Evolutionary conservation across 805 yeast genomes (phyloP).

Genomic region (Pichia occidentalis): DNA sequence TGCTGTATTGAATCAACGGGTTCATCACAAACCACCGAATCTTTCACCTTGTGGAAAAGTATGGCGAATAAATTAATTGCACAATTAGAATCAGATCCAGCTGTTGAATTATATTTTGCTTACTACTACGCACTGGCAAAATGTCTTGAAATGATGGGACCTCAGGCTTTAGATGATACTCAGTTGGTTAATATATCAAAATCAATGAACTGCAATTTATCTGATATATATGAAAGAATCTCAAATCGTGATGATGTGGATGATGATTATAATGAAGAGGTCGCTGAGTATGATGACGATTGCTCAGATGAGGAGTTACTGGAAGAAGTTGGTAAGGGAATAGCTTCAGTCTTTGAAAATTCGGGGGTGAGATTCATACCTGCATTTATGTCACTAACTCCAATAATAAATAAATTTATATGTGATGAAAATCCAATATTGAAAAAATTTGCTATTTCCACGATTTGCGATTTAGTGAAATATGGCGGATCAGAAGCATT

Average conservation of each 20-base stretch:
- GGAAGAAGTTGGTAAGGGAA: slow-evolving; percentile 75
- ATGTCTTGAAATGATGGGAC: slow-evolving; percentile 62
- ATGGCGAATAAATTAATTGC: slow-evolving; percentile 61
- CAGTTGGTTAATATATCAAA: slow-evolving; percentile 53
- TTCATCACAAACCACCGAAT: slow-evolving; percentile 46
- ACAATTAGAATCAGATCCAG: slow-evolving; percentile 70
- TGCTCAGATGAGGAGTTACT: slow-evolving; percentile 83
- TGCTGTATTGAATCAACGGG: slow-evolving; percentile 54
- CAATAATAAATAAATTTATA: slow-evolving; percentile 55
- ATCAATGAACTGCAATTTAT: slow-evolving; percentile 53
- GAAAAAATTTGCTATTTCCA: slow-evolving; percentile 71
- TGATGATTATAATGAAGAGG: slow-evolving; percentile 83
- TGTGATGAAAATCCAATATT: slow-evolving; percentile 62
- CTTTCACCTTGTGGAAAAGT: slow-evolving; percentile 63
- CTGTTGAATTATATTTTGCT: slow-evolving; percentile 72
- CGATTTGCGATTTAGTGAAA: slow-evolving; percentile 75
- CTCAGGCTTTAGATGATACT: slow-evolving; percentile 45
- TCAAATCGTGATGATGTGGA: slow-evolving; percentile 66
- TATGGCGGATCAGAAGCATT: slow-evolving; percentile 65
- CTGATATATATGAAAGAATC: slow-evolving; percentile 65
- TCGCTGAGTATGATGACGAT: slow-evolving; percentile 78
- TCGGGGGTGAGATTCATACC: slow-evolving; percentile 52
- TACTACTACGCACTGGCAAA: slow-evolving; percentile 68
- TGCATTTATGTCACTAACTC: slow-evolving; percentile 57
- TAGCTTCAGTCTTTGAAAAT: slow-evolving; percentile 64